Conservation (phyloP, 2,329 filamentous ascomycete genomes). For the Rhynchosporium graminicola region DNA sequence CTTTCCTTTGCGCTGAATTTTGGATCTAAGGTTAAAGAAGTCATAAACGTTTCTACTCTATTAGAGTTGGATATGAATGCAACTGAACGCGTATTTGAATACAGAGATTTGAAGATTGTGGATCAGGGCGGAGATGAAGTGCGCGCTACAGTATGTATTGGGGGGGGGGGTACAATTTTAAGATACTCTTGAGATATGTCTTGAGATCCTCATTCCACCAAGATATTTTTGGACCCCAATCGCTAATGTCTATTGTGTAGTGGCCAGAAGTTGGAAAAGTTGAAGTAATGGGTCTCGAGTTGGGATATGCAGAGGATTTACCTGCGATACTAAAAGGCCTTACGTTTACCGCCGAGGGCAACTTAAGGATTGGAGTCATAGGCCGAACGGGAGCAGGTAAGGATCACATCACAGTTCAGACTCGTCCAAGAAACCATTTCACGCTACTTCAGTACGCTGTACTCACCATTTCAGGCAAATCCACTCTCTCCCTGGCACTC, state of each 20-base stretch:
- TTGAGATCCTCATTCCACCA: too few relatives aligned
- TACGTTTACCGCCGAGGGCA: slow-evolving; percentile 62
- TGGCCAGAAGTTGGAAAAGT: slow-evolving; percentile 77
- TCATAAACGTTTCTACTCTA: slow-evolving; percentile 64
- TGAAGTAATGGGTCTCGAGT: slow-evolving; percentile 69
- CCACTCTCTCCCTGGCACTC: slow-evolving; percentile 30
- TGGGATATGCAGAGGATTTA: slow-evolving; percentile 68
- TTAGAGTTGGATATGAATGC: slow-evolving; percentile 78
- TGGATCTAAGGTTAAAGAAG: slow-evolving; percentile 43
- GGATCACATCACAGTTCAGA: background rate
- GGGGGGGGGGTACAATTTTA: too few relatives aligned
- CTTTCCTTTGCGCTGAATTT: slow-evolving; percentile 72
- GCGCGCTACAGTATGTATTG: slow-evolving; percentile 51
- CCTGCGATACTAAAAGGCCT: slow-evolving; percentile 69
- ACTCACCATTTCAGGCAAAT: slow-evolving; percentile 35
- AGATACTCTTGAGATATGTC: too few relatives aligned
- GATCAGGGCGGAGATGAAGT: slow-evolving; percentile 59
- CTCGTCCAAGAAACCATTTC: background rate
- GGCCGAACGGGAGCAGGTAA: slow-evolving; percentile 36
- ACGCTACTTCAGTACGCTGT: background rate
- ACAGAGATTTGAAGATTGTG: slow-evolving; percentile 67
- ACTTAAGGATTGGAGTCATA: slow-evolving; percentile 48
- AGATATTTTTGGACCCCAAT: too few relatives aligned
- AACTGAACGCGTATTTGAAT: slow-evolving; percentile 73
- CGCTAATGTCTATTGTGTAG: too few relatives aligned